Base-by-base conservation (phyloP, 352 stramenopile genomes). In the Elongisporangium prolatum region DNA sequence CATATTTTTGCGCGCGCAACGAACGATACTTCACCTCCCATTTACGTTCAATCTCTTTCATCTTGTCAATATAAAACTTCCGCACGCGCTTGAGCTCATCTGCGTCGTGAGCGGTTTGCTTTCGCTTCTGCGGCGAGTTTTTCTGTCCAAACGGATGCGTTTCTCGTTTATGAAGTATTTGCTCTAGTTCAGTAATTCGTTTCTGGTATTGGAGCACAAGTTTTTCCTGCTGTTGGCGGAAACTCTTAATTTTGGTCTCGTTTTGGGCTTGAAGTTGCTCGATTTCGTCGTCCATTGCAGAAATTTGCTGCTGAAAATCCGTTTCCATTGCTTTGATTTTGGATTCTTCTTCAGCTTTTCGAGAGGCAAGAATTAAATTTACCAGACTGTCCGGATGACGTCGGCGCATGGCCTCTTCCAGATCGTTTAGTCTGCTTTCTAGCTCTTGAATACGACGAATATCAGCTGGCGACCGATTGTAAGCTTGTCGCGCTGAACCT, bases 141-240 rank as follows among this genome's bases (percentile, higher is more conserved):
- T 22, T 50, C 8, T 37, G 20, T 17, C 9, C 34, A 48, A 54
- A 24, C 8, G 34, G 13, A 7, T 49, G 17, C 3, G 22, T 17
- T 16, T 51, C 48, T 21, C 37, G 48, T 21, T 61, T 25, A 21
- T 64, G 34, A 4, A 79, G 59, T 40, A 78, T 71, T 11, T 84
- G 61, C 14, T 80, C 80, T 44, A 77, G 71, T 8, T 86, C 75
- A 14, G 68, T 68, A 11, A 88, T 75, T 38, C 76, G 86, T 8
- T 78, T 80, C 50, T 86, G 73, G 49, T 87, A 89, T 20, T 93
- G 79, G 48, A 83, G 55, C 10, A 94, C 58, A 3, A 95, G 56
- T 22, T 80, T 86, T 40, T 95, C 82, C 55, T 93, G 84, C 54
- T 92, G 86, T 49, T 93, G 86, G 0, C 84, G 79, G 64, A 92